phyloP scores from a whole-genome alignment of 108 stramenopile species.

The Nitzschia sp. region DNA sequence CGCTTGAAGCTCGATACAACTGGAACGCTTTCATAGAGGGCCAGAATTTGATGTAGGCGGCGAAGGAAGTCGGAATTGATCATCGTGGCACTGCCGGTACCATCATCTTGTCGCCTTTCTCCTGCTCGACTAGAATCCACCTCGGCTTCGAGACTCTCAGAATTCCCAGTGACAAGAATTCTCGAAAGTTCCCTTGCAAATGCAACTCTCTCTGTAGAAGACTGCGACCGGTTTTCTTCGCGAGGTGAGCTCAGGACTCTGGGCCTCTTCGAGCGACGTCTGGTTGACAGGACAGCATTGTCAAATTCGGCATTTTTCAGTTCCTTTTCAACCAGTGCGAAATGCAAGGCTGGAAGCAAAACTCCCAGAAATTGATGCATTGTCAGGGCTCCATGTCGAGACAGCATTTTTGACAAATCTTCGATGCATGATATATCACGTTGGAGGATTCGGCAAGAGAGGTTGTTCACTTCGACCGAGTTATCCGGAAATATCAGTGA shows the following conservation, averaged over 20 bases:
- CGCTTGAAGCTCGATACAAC: not conserved
- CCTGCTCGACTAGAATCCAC: not conserved
- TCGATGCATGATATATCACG: slow-evolving; percentile 30
- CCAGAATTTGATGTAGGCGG: slow-evolving; percentile 37
- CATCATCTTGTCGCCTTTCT: not conserved
- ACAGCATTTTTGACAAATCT: slow-evolving; percentile 28
- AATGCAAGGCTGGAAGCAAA: slow-evolving; percentile 48
- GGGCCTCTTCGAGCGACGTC: slow-evolving; percentile 29
- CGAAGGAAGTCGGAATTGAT: slow-evolving; percentile 32
- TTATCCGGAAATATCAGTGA: slow-evolving; percentile 13
- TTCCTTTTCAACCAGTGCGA: slow-evolving; percentile 23
- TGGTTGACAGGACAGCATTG: not conserved
- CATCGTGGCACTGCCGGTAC: not conserved
- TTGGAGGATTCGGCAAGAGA: slow-evolving; percentile 21
- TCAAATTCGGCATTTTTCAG: not conserved
- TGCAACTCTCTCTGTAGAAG: slow-evolving; percentile 3
- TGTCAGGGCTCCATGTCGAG: slow-evolving; percentile 27
- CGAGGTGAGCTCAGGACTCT: slow-evolving; percentile 10
- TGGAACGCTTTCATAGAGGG: slow-evolving; percentile 41
- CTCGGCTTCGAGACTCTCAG: too few species aligned
- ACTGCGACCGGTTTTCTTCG: not conserved
- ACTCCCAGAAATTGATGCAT: slow-evolving; percentile 43
- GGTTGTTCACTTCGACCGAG: slow-evolving; percentile 16
- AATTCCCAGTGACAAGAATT: not conserved
- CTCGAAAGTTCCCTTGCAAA: slow-evolving; percentile 25